Percentiles rank a stretch among this genome's conserved stretches.
Conservation (phyloP, 2,329 filamentous ascomycete species). For the Madurella fahalii region DNA sequence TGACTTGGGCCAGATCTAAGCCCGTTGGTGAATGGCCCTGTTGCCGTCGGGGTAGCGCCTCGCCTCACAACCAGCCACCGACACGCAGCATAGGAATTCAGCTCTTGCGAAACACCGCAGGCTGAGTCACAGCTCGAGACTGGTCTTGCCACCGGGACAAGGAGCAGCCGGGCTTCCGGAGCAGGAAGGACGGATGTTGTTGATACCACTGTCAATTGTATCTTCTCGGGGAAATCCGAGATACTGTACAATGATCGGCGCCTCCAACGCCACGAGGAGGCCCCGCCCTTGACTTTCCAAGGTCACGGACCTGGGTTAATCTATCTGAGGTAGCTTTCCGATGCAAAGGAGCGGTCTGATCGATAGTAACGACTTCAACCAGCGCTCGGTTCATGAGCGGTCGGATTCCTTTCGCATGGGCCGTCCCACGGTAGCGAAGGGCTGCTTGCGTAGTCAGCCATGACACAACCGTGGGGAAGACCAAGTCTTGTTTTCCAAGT, state of each 20-base stretch:
- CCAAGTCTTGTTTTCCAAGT: not conserved
- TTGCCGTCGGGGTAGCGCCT: not conserved
- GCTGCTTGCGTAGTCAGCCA: constrained; percentile 4
- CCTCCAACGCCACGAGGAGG: not conserved
- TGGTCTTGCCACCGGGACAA: not conserved
- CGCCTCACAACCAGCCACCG: not conserved
- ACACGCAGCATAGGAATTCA: not conserved
- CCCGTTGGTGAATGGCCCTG: no score
- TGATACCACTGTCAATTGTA: no score
- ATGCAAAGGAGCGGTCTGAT: constrained; percentile 1
- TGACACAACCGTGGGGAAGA: not conserved
- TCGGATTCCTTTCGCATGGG: not conserved
- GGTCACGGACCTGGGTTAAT: not conserved
- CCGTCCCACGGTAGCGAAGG: constrained; percentile 2
- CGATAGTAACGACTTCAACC: not conserved
- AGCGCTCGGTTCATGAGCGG: not conserved
- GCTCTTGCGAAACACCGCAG: not conserved
- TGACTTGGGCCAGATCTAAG: no score
- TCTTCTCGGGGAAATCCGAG: not conserved
- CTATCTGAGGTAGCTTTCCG: not conserved
- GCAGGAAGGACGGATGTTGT: no score
- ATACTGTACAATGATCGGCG: not conserved
- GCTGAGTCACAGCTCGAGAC: not conserved
- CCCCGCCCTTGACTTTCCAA: not conserved
- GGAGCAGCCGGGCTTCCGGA: not conserved